Evolutionary conservation across 306 rosid genomes (phyloP).

Genomic region (Vicia sativa): DNA sequence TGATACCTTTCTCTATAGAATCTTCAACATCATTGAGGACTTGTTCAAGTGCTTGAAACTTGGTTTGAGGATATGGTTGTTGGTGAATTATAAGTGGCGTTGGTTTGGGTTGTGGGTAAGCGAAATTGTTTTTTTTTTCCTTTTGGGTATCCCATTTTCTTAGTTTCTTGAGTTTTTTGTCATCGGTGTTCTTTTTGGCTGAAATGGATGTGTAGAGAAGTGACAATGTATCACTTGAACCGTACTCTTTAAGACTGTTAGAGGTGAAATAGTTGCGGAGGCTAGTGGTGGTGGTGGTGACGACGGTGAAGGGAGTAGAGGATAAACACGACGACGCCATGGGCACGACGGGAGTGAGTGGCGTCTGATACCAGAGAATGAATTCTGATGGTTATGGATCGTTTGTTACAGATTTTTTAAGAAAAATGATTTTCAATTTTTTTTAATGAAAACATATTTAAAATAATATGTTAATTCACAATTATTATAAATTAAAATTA

Average conservation of each 20-base stretch:
- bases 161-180: conserved; percentile 32
- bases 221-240: background rate
- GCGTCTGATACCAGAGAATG: background rate
- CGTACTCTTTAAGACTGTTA: too few relatives aligned
- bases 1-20: conserved; percentile 58
- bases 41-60: conserved; percentile 72
- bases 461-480: too few relatives aligned
- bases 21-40: conserved; percentile 65
- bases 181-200: conserved; percentile 39
- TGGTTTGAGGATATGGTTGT: conserved; percentile 57
- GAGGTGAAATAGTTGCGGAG: conserved; percentile 18
- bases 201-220: background rate
- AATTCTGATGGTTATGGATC: background rate
- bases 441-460: too few relatives aligned
- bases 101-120: conserved; percentile 61
- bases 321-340: conserved; percentile 41
- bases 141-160: conserved; percentile 42
- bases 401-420: too few relatives aligned
- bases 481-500: too few relatives aligned
- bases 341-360: conserved; percentile 21
- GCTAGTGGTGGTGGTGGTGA: conserved; percentile 17
- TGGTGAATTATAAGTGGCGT: conserved; percentile 68
- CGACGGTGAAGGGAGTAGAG: conserved; percentile 26
- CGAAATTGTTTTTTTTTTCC: conserved; percentile 37
- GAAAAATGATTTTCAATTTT: too few relatives aligned